phyloP scores from a whole-genome alignment of 306 rosid species.

The Geum urbanum region DNA sequence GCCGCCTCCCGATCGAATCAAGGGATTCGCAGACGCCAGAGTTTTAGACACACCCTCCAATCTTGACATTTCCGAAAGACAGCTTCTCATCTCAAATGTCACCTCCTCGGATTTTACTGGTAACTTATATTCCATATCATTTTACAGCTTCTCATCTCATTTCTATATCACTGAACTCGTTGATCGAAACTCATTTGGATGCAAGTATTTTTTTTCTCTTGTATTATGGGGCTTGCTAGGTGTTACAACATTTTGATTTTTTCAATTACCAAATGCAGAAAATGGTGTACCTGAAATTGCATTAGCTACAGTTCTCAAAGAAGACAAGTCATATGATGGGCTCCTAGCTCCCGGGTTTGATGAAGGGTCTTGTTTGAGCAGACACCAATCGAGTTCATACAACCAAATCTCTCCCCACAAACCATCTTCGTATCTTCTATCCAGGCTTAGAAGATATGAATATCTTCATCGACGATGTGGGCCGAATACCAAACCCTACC shows the following conservation, averaged over 20 bases:
- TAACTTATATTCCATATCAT: not conserved
- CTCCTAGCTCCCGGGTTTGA: constrained; percentile 54
- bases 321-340: constrained; percentile 46
- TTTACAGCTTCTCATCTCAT: too few relatives aligned
- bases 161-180: too few relatives aligned
- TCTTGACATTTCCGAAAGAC: constrained; percentile 11
- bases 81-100: not conserved
- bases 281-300: constrained; percentile 19
- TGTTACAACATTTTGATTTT: not conserved
- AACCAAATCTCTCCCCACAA: constrained; percentile 34
- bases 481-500: constrained; percentile 48
- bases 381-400: constrained; percentile 46
- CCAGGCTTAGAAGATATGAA: constrained; percentile 54
- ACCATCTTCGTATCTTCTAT: constrained; percentile 58
- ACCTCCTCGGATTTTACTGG: not conserved
- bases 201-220: too few relatives aligned
- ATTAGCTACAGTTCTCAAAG: constrained; percentile 18
- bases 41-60: constrained; percentile 13
- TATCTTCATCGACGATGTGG: constrained; percentile 58
- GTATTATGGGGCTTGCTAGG: not conserved
- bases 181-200: not conserved
- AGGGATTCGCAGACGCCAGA: constrained; percentile 32
- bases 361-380: constrained; percentile 59
- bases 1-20: constrained; percentile 20
- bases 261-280: constrained; percentile 35